Conservation (phyloP, 371 early-diverging fungal species). For the Apophysomyces variabilis region DNA sequence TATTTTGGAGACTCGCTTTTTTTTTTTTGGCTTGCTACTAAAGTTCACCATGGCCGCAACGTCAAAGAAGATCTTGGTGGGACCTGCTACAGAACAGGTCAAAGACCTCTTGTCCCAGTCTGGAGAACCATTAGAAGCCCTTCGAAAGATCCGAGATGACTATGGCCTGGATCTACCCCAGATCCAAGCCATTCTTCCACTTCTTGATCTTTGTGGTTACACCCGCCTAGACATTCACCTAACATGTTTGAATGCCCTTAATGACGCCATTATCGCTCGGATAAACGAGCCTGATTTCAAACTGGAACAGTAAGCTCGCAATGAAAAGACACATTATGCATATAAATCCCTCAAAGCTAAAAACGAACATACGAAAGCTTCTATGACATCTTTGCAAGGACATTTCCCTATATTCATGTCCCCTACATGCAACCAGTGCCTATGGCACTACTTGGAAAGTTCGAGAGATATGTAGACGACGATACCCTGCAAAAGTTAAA, state of each 20-base stretch:
- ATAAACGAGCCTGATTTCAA: constrained; percentile 47
- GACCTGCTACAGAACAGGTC: constrained; percentile 42
- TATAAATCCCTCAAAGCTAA: too few species aligned
- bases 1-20: background rate
- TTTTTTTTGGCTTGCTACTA: background rate
- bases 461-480: constrained; percentile 54
- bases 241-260: constrained; percentile 60
- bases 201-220: constrained; percentile 64
- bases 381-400: constrained; percentile 49
- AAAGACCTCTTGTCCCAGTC: constrained; percentile 36
- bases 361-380: constrained; percentile 33
- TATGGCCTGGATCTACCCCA: constrained; percentile 55
- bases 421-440: constrained; percentile 68
- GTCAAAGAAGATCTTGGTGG: constrained; percentile 30
- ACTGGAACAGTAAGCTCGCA: constrained; percentile 45
- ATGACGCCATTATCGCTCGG: constrained; percentile 40
- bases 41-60: constrained; percentile 4
- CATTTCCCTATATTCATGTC: constrained; percentile 59
- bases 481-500: constrained; percentile 57
- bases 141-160: constrained; percentile 40
- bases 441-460: constrained; percentile 61
- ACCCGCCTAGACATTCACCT: constrained; percentile 59
- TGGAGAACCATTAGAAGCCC: constrained; percentile 45
- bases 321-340: background rate
- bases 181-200: constrained; percentile 59